Conservation (phyloP, 345 rosid species). For the Anastatica hierochuntica region DNA sequence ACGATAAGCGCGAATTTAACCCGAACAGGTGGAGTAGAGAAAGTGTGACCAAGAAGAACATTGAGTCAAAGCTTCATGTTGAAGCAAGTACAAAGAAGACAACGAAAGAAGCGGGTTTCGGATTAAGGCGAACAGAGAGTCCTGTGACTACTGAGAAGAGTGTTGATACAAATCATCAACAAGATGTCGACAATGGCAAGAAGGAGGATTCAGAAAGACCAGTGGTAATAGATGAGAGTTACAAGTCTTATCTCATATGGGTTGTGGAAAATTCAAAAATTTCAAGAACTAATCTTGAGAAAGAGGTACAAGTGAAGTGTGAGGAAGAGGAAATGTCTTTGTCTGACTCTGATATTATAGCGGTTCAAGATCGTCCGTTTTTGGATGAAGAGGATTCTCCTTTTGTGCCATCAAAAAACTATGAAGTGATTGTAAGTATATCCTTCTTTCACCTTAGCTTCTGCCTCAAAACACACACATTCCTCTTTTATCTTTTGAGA, state of each 20-base stretch:
- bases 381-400: constrained; percentile 26
- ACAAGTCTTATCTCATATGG: constrained; percentile 11
- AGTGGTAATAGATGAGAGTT: constrained; percentile 8
- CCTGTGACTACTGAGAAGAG: not conserved
- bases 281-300: not conserved
- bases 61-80: not conserved
- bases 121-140: constrained; percentile 10
- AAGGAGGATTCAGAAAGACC: no score
- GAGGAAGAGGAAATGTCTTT: constrained; percentile 25
- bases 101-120: no score
- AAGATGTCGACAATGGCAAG: not conserved
- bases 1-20: not conserved
- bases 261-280: constrained; percentile 1
- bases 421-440: constrained; percentile 15
- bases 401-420: constrained; percentile 31
- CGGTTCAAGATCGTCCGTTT: constrained; percentile 28
- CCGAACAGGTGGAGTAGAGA: not conserved
- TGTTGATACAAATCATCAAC: not conserved
- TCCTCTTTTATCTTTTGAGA: no score
- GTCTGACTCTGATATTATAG: constrained; percentile 39
- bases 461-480: no score
- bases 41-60: no score
- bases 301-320: constrained; percentile 15
- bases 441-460: no score
- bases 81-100: not conserved